Evolutionary conservation across 768 basidiomycete species (phyloP), one percentile per base, ranked within the genome.

Genomic region (Omphalotus guepiniiformis): DNA sequence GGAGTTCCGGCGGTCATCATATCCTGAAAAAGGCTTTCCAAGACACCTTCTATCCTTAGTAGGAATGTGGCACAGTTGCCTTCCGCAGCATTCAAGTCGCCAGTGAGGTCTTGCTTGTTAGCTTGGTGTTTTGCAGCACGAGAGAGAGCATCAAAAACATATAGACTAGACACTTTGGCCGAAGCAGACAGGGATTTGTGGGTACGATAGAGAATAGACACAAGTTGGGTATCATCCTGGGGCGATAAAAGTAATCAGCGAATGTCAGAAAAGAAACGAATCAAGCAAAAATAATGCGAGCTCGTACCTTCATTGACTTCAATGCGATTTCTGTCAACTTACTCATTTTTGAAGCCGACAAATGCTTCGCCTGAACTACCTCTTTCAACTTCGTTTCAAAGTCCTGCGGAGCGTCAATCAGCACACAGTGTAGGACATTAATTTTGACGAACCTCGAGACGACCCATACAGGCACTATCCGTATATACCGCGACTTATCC

Each of bases 91-190:
- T 74, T 75, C 40, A 74, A 55, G 56, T 85, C 80, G 54, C 73
- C 78, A 53, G 76, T 70, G 22, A 81, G 60, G 42, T 74, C 72
- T 43, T 79, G 76, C 63, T 93, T 93, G 57, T 70, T 81, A 37
- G 73, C 80, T 39, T 82, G 74, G 49, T 72, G 71, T 50, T 82
- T 76, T 16, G 92, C 91, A 15, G 85, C 93, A 49, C 95, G 83
- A 35, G 91, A 80, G 51, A 99, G 75, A 16, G 94, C 89, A 68
- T 99, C 94, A 62, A 99, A 90, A 32, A 86, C 82, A 66, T 98
- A 99, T 41, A 99, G 74, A 67, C 92, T 93, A 30, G 80, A 82
- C 50, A 94, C 79, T 63, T 97, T 95, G 53, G 76, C 73, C 9
- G 75, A 56, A 13, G 78, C 65, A 3, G 82, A 68, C 28, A 95